phyloP scores from a whole-genome alignment of 257 asterid species.

The Cinchona pubescens region DNA sequence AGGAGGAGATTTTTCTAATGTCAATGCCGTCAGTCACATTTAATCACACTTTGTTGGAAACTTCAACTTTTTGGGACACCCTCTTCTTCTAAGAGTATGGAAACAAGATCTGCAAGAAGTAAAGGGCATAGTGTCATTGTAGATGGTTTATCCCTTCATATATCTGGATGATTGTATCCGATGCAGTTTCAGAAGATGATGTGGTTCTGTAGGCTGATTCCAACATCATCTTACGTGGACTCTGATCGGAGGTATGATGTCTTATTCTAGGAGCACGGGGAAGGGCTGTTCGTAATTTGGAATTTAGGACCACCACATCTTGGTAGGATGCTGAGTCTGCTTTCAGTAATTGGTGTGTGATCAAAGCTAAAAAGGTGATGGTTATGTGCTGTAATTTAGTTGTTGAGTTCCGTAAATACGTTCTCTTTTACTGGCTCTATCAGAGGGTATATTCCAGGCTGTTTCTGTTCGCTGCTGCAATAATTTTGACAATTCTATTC shows the following conservation, averaged over 20 bases:
- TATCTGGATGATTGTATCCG: not conserved
- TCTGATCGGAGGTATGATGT: not conserved
- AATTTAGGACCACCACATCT: not conserved
- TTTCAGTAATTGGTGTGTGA: not conserved
- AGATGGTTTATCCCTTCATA: not conserved
- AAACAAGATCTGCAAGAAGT: not conserved
- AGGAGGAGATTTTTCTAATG: conserved; percentile 36
- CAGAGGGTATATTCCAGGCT: not conserved
- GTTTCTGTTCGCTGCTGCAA: not conserved
- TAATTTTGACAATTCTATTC: conserved; percentile 6
- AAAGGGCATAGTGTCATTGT: not conserved
- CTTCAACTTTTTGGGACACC: conserved; percentile 2
- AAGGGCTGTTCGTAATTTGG: not conserved
- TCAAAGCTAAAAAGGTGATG: not conserved
- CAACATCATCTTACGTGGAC: not conserved
- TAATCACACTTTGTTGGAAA: not conserved
- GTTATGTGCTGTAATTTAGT: not conserved
- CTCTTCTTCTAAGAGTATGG: not conserved
- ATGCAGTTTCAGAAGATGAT: not conserved
- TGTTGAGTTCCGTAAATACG: conserved; percentile 11
- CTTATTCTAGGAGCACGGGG: not conserved
- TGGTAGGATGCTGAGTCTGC: not conserved
- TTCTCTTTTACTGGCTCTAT: not conserved
- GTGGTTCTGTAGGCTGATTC: not conserved
- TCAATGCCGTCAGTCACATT: not conserved